Base-by-base conservation (phyloP, 1,284 basidiomycete genomes). In the Phellopilus nigrolimitatus region DNA sequence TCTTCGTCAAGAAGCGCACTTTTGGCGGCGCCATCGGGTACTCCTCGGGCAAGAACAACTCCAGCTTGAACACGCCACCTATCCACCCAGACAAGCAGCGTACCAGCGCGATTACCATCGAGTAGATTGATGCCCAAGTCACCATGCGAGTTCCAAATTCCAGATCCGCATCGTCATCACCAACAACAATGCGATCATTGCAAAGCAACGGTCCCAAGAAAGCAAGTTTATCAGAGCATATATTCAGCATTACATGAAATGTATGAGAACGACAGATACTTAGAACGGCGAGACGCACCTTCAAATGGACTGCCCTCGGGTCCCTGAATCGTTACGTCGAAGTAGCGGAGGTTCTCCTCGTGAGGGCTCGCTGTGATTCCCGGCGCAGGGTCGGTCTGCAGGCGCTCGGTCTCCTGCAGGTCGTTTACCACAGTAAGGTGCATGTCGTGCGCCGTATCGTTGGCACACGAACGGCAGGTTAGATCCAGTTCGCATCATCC, bases 11-110 rank as follows among this genome's bases (percentile, higher is more conserved):
- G 76, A 99, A 99, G 58, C 97, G 82, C 53, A 99, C 97, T 72
- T 98, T 99, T 27, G 97, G 97, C 0, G 97, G 95, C 47, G 89
- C 90, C 95, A 99, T 98, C 1, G 95, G 95, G 70, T 99, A 99
- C 67, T 98, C 95, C 68, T 98, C 95, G 1, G 97, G 95, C 39
- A 99, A 75, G 74, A 98, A 99, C 41, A 99, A 77, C 71, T 99
- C 97, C 30, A 98, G 79, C 63, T 87, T 90, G 76, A 99, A 99
- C 13, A 88, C 74, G 22, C 97, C 97, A 62, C 85, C 95, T 97
- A 47, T 15, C 15, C 13, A 31, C 27, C 43, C 4, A 44, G n/a
- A n/a, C n/a, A n/a, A n/a, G n/a, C n/a, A n/a, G n/a, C n/a, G n/a
- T n/a, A n/a, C n/a, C n/a, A n/a, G n/a, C n/a, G 31, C 9, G 31